Percentiles rank a stretch among this genome's conserved stretches.
Evolutionary conservation across 345 rosid genomes (phyloP).

Genomic region (Reutealis trisperma): DNA sequence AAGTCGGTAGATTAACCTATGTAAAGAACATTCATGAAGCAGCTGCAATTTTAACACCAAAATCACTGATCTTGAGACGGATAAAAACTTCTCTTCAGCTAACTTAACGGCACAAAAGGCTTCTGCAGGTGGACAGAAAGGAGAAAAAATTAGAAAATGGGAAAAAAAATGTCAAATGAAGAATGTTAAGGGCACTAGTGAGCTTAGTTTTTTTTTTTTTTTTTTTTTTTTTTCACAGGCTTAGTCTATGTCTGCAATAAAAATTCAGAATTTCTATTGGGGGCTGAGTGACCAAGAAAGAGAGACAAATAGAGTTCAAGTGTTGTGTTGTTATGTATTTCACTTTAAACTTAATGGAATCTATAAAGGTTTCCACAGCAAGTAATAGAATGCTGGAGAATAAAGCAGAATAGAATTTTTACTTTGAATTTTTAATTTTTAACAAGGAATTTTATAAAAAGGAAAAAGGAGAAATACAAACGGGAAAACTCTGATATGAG

Average conservation of each 20-base stretch:
- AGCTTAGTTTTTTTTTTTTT: too few relatives aligned
- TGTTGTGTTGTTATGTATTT: background rate
- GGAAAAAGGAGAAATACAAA: background rate
- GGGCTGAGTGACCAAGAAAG: background rate
- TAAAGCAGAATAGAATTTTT: background rate
- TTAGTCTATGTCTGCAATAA: background rate
- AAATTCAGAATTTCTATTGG: background rate
- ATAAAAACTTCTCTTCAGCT: conserved; percentile 75
- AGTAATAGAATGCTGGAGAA: background rate
- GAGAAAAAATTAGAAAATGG: conserved; percentile 7
- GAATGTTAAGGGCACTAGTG: background rate
- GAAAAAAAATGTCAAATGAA: background rate
- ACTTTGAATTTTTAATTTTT: too few relatives aligned
- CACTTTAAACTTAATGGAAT: background rate
- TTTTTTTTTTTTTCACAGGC: too few relatives aligned
- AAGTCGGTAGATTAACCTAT: conserved; percentile 52
- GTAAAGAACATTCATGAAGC: conserved; percentile 88
- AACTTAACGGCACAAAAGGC: conserved; percentile 87
- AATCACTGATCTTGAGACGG: conserved; percentile 74
- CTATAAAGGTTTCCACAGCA: background rate
- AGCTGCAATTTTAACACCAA: conserved; percentile 82
- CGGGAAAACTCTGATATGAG: background rate
- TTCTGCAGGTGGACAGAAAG: conserved; percentile 41
- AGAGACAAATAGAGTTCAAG: background rate
- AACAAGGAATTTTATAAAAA: too few relatives aligned